Conservation (phyloP, 768 basidiomycete genomes). For the Wakefieldia striispora region DNA sequence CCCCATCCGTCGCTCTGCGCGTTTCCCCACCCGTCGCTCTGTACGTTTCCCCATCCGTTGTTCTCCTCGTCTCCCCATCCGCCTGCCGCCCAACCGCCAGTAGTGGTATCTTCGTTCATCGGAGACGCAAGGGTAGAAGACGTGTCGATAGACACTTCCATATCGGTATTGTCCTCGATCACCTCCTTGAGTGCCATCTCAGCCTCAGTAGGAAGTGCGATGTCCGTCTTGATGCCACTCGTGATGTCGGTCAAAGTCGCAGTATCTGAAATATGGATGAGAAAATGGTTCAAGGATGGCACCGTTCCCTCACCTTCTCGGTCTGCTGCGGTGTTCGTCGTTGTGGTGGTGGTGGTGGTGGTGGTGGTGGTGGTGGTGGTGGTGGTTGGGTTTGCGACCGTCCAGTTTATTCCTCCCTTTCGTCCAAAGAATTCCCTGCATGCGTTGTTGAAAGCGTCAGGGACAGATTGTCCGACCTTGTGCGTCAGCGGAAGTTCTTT, state of each 20-base stretch:
- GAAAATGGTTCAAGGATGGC: not conserved
- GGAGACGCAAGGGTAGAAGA: not conserved
- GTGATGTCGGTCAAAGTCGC: constrained; percentile 17
- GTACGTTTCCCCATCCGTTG: constrained; percentile 13
- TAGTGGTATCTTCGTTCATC: not conserved
- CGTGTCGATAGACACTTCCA: constrained; percentile 14
- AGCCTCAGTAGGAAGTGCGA: constrained; percentile 24
- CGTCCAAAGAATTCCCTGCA: constrained; percentile 50
- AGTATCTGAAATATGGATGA: constrained; percentile 12
- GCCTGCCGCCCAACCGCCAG: not conserved
- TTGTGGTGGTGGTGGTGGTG: constrained; percentile 1
- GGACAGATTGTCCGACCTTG: constrained; percentile 37
- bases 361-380: not conserved
- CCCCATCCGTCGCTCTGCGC: constrained; percentile 6
- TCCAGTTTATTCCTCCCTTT: constrained; percentile 41
- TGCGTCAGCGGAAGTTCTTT: constrained; percentile 44
- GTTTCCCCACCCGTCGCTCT: constrained; percentile 1
- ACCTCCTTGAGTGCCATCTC: constrained; percentile 25
- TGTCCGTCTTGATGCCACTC: constrained; percentile 11
- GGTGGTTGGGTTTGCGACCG: constrained; percentile 8
- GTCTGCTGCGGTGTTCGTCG: not conserved
- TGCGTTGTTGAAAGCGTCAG: constrained; percentile 47
- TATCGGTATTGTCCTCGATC: constrained; percentile 27
- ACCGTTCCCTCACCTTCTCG: constrained; percentile 5
- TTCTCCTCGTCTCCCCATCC: constrained; percentile 2